Evolutionary conservation across 208 protist genomes (phyloP).

Genomic region (Crithidia fasciculata): DNA sequence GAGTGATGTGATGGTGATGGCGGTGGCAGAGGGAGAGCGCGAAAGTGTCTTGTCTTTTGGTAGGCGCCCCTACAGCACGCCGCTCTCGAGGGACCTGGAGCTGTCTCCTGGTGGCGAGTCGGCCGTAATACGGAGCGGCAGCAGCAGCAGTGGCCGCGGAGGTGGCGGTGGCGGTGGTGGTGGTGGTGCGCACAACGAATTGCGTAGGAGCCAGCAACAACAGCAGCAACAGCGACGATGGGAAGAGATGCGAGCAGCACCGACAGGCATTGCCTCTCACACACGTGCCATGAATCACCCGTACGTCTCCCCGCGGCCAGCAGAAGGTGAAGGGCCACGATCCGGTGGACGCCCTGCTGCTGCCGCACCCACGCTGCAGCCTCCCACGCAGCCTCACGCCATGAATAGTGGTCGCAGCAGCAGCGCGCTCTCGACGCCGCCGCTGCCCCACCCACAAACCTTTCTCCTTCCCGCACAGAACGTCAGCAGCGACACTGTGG

Average conservation of each 20-base stretch:
- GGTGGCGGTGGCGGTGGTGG: not conserved
- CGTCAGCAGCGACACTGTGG: not conserved
- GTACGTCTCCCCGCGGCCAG: not conserved
- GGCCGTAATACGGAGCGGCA: too few relatives aligned
- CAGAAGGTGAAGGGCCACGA: not conserved
- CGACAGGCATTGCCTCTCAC: too few relatives aligned
- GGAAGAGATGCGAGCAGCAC: not conserved
- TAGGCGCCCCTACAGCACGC: not conserved
- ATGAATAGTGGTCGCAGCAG: slow-evolving; percentile 11
- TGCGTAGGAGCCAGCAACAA: not conserved
- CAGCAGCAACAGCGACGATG: not conserved
- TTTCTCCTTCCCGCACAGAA: not conserved
- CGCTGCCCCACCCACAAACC: not conserved
- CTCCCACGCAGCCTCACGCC: not conserved
- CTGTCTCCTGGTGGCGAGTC: not conserved
- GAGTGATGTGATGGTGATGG: not conserved
- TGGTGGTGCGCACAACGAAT: not conserved
- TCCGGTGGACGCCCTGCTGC: slow-evolving; percentile 1
- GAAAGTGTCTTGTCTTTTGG: slow-evolving; percentile 1
- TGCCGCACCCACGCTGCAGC: slow-evolving; percentile 3
- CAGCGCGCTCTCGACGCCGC: slow-evolving; percentile 12
- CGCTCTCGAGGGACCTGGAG: not conserved
- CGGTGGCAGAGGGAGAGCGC: not conserved
- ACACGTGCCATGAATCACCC: too few relatives aligned
- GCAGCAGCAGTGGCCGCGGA: too few relatives aligned